Evolutionary conservation across 1,284 basidiomycete species (phyloP), one percentile per base, ranked within the genome.

Genomic region (Heterobasidion occidentale): DNA sequence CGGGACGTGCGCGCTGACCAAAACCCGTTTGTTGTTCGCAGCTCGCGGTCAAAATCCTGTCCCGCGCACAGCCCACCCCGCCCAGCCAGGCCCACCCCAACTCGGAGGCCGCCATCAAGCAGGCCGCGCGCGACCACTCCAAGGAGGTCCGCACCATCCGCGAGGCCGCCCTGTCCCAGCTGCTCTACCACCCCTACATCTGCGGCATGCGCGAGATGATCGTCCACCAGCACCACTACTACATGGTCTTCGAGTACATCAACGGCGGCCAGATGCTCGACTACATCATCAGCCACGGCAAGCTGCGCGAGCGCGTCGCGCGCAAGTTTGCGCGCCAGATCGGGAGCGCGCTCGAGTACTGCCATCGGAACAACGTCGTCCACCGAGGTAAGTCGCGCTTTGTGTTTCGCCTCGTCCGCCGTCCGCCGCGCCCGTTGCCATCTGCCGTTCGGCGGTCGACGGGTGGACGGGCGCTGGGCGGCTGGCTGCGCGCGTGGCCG

Each of bases 201-300:
- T 98, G 95, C 71, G 96, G 97, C 56, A 99, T 99, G 96, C 88
- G 93, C 64, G 94, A 97, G 76, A 96, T 99, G 88, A 91, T 96
- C 66, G 78, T 93, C 15, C 94, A 96, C 74, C 89, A 90, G 59
- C 88, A 96, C 68, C 96, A 99, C 73, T 98, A 98, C 73, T 98
- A 99, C 77, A 98, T 99, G 94, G 92, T 98, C 5, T 94, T 92
- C 70, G 96, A 99, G 72, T 98, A 98, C 72, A 92, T 99, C 72
- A 95, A 95, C 65, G 96, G 97, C 50, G 96, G 97, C 0, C 96
- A 99, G 77, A 97, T 99, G 93, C 86, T 99, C 62, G 96, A 99
- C 80, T 99, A 98, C 71, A 99, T 99, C 76, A 99, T 99, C 74
- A 91, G 91, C 64, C 97, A 99, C 67, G 96, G 96, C n/a, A 80